These are phyloP conservation scores for Vicia villosa DNA, from an alignment of 306 rosid genomes.

Conservation along the genomic window DNA sequence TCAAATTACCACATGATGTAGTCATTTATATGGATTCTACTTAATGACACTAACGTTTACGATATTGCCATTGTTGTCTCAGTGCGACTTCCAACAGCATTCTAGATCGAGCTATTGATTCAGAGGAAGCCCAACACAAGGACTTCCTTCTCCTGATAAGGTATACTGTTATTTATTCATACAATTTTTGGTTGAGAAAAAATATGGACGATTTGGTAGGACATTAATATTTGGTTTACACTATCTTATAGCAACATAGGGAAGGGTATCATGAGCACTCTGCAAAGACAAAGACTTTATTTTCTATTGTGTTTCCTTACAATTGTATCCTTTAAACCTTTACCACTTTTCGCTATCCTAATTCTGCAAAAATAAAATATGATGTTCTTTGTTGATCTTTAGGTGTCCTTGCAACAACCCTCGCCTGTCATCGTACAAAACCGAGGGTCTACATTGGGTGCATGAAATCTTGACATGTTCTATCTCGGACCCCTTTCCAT, in stretches of 20 bases:
- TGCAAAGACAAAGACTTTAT: conserved; percentile 89
- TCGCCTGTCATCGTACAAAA: conserved; percentile 81
- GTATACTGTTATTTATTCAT: conserved; percentile 30
- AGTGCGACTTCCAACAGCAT: conserved; percentile 99
- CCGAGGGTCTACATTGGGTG: conserved; percentile 97
- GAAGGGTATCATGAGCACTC: conserved; percentile 98
- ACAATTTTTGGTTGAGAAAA: conserved; percentile 3
- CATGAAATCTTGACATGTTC: conserved; percentile 98
- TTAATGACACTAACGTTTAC: conserved; percentile 44
- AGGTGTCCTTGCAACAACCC: conserved; percentile 92
- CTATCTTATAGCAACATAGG: conserved; percentile 73
- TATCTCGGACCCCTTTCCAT: conserved; percentile 66
- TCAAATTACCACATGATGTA: conserved; percentile 1
- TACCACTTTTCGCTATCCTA: conserved; percentile 8
- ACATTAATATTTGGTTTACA: conserved; percentile 34
- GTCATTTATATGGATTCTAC: conserved; percentile 13
- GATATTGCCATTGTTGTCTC: conserved; percentile 41
- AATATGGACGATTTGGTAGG: conserved; percentile 25
- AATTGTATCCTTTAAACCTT: conserved; percentile 12
- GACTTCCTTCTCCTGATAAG: conserved; percentile 58
- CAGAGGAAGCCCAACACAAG: conserved; percentile 83
- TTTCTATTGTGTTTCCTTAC: conserved; percentile 52
- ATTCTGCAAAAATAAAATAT: conserved; percentile 4
- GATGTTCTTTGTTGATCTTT: conserved; percentile 27
- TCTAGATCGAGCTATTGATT: conserved; percentile 96